Base-by-base conservation (phyloP, 164 flowering plant genomes). In the Piper longum region DNA sequence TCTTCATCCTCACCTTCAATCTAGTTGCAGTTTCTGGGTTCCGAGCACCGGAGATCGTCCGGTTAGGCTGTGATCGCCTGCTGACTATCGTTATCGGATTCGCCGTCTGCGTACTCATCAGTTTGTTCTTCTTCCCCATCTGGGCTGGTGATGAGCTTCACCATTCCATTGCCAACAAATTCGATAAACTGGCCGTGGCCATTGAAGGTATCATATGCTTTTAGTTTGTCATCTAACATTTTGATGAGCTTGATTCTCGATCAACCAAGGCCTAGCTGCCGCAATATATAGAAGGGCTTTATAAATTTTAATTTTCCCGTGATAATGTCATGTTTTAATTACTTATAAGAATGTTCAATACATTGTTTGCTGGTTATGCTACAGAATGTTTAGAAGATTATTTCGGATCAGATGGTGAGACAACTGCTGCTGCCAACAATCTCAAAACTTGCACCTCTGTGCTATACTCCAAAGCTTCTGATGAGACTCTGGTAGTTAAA, bases 141-240 rank as follows among this genome's bases (percentile, higher is more conserved):
- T 88, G 89, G 91, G 84, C 91, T 60, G 72, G 97, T 44, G 86
- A 91, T 69, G 88, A 91, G 63, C 83, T 88, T 42, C 97, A 86
- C 70, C 60, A 61, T 43, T 82, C 87, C 41, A 60, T 68, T 0
- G 79, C 75, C 54, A 73, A 82, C 36, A 82, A 79, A 61, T 85
- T 91, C 62, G 62, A 77, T 44, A 73, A 64, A 58, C 78, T 88
- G 4, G 84, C 91, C 4, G 2, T 12, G 41, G 73, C 83, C 0
- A 72, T 91, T 17, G 82, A 86, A 79, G 90, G 97, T 83, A 71
- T n/a, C 67, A n/a, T 11, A 5, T 16, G 14, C 60, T 26, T 11
- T 57, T 26, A 19, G 26, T 36, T 57, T 41, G 39, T 9, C 36
- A 18, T 4, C 3, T 18, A 18, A 57, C 4, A 56, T 56, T 16